Evolutionary conservation across 2,329 filamentous ascomycete species (phyloP).

Genomic region (Scorias spongiosa): DNA sequence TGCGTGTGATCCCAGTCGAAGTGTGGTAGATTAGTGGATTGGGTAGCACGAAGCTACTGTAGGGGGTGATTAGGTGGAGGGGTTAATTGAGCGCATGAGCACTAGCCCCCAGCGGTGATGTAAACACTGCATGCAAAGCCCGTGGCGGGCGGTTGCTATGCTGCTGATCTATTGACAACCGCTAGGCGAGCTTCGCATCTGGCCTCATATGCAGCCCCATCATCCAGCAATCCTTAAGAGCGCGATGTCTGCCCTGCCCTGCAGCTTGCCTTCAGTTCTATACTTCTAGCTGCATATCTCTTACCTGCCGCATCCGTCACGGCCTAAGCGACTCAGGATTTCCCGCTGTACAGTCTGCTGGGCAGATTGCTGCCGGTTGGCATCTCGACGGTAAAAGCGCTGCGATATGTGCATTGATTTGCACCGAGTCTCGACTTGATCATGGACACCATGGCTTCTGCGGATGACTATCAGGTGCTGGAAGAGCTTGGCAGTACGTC

Average conservation of each 20-base stretch:
- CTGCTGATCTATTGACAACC: neutral
- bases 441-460: slow-evolving; percentile 16
- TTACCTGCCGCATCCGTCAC: neutral
- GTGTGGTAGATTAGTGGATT: too few relatives aligned
- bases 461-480: slow-evolving; percentile 81
- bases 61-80: too few relatives aligned
- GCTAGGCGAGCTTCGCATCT: neutral
- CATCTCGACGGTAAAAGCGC: neutral
- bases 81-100: neutral
- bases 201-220: neutral
- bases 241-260: neutral
- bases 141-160: neutral
- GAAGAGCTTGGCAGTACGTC: slow-evolving; percentile 87
- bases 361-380: neutral
- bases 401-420: neutral
- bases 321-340: neutral
- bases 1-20: too few relatives aligned
- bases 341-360: neutral
- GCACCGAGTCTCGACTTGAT: neutral
- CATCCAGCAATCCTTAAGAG: neutral
- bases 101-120: neutral
- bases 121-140: neutral
- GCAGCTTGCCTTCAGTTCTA: neutral
- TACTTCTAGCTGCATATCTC: neutral
- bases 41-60: too few relatives aligned